phyloP scores from a whole-genome alignment of 192 early-diverging fungal species.

The Neocallimastix lanati region DNA sequence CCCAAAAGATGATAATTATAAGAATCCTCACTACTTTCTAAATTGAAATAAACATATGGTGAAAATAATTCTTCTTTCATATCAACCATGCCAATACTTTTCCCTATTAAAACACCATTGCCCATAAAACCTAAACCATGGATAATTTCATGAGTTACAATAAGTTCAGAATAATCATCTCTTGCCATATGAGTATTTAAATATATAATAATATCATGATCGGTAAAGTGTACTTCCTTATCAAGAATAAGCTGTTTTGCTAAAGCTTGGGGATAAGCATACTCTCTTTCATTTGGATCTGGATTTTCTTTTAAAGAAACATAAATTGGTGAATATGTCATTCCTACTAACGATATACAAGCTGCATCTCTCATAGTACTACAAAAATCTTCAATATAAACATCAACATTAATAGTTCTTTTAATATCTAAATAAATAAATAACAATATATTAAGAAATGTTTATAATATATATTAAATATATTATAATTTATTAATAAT shows the following conservation, averaged over 20 bases:
- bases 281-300: not conserved
- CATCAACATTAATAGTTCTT: not conserved
- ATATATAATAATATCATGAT: not conserved
- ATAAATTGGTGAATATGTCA: not conserved
- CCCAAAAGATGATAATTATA: not conserved
- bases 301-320: not conserved
- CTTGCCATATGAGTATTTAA: not conserved
- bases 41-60: not conserved
- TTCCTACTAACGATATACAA: not conserved
- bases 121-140: not conserved
- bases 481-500: too few relatives aligned
- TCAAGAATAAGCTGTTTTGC: not conserved
- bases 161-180: not conserved
- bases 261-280: not conserved
- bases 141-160: not conserved
- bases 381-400: not conserved
- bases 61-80: not conserved
- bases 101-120: not conserved
- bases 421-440: not conserved
- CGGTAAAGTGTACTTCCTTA: not conserved
- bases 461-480: too few relatives aligned
- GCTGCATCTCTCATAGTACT: not conserved
- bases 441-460: too few relatives aligned
- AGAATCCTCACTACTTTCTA: not conserved
- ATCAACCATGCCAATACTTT: not conserved